Base-by-base conservation (phyloP, 140 eudicot species). In the Ambrosia hybrid region DNA sequence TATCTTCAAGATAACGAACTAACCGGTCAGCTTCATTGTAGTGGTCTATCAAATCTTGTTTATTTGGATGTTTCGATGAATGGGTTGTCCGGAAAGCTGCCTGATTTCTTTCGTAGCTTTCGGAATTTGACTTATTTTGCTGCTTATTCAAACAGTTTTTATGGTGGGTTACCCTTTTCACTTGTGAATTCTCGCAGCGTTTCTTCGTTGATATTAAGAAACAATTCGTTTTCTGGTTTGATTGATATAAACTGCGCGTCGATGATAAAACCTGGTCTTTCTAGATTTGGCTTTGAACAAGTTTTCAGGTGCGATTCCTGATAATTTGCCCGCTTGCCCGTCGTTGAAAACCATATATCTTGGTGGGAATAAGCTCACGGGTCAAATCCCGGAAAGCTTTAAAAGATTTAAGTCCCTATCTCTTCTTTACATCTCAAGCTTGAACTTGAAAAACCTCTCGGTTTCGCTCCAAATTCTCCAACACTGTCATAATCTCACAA, bases 321-420 rank as follows among this genome's bases (percentile, higher is more conserved):
- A 66, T 48, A 64, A 77, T 76, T 83, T 90, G 26, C 78, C 91
- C 21, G 33, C 71, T 37, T 85, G 92, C 74, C 45, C 34, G 2
- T 38, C 17, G 0, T 67, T 90, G 15, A 80, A 63, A 56, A 65
- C 70, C 6, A 57, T 88, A 51, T 72, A 87, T 71, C 85, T 90
- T 30, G 89, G 84, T 4, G 78, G 79, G 68, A 87, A 77, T 66
- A 79, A 81, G 26, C 72, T 90, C 67, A 74, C 79, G 0, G 85
- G 95, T 10, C 74, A 76, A 15, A 61, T 90, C 37, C 95, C 97
- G 0, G 86, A 83, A 49, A 88, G 81, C 75, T 87, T 81, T 76
- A 80, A 66, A 73, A 65, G 52, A 39, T 75, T 90, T 14, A 45
- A 39, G 11, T 83, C 85, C 7, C 84, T 90, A 41, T 72, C 86